Percentiles rank a stretch among this genome's conserved stretches.
Evolutionary conservation across 352 stramenopile genomes (phyloP).

Genomic region (Paralagenidium karlingii): DNA sequence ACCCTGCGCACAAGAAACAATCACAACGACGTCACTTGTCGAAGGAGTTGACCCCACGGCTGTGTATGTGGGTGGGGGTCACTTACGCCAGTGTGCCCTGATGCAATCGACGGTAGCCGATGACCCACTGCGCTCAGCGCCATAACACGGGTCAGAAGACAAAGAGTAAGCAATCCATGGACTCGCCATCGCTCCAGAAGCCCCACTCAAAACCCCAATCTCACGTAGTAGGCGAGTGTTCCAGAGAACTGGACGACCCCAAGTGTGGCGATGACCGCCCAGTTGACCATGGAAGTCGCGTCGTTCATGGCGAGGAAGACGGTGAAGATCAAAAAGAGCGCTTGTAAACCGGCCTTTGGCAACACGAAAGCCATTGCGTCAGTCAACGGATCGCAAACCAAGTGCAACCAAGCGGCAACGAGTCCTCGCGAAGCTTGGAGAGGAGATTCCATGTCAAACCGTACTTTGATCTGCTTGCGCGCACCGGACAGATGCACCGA

Average conservation of each 20-base stretch:
- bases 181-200: not conserved
- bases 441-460: not conserved
- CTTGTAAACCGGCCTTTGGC: slow-evolving; percentile 15
- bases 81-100: slow-evolving; percentile 11
- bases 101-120: slow-evolving; percentile 11
- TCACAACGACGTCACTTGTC: not conserved
- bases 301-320: slow-evolving; percentile 19
- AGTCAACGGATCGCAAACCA: not conserved
- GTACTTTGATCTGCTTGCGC: slow-evolving; percentile 23
- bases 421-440: too few species aligned
- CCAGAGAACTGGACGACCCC: slow-evolving; percentile 15
- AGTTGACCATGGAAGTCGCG: slow-evolving; percentile 20
- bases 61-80: not conserved
- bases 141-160: not conserved
- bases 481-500: slow-evolving; percentile 22
- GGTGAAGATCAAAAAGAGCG: slow-evolving; percentile 15
- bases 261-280: slow-evolving; percentile 14
- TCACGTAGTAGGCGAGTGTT: slow-evolving; percentile 20
- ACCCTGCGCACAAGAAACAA: slow-evolving; percentile 4
- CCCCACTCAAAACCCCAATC: not conserved
- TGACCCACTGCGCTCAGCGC: slow-evolving; percentile 3
- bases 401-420: too few species aligned
- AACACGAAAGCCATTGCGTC: not conserved
- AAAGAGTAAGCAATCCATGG: not conserved
- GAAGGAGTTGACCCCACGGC: not conserved